These are phyloP conservation scores for Ogataea thermomethanolica DNA, from an alignment of 805 yeast species.

Conservation along the genomic window DNA sequence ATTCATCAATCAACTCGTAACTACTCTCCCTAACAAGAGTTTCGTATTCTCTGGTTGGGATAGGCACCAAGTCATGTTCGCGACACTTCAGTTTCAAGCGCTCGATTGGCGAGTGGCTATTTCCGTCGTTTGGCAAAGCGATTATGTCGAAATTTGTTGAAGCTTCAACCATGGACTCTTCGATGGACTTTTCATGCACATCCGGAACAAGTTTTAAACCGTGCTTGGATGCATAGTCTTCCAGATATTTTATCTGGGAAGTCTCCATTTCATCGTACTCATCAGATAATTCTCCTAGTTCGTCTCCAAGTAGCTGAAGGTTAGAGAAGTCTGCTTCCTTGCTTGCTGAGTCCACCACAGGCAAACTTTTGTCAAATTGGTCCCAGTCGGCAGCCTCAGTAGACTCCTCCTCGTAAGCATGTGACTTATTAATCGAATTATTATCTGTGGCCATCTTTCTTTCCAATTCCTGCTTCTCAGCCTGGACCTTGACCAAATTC, in stretches of 20 bases:
- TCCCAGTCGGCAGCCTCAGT: slow-evolving; percentile 20
- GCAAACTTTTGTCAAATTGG: slow-evolving; percentile 18
- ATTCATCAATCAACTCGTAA: slow-evolving; percentile 20
- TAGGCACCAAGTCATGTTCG: slow-evolving; percentile 21
- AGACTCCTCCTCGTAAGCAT: not conserved
- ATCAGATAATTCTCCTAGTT: slow-evolving; percentile 16
- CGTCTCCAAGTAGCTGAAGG: slow-evolving; percentile 19
- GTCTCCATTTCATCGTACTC: slow-evolving; percentile 11
- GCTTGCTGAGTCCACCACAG: slow-evolving; percentile 19
- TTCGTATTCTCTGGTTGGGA: not conserved
- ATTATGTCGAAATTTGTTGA: slow-evolving; percentile 26
- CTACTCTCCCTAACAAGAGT: slow-evolving; percentile 4
- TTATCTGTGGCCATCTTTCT: slow-evolving; percentile 6
- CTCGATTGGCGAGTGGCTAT: slow-evolving; percentile 12
- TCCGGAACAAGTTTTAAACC: slow-evolving; percentile 16
- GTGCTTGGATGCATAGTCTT: slow-evolving; percentile 30
- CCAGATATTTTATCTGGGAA: slow-evolving; percentile 22
- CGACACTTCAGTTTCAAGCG: slow-evolving; percentile 4
- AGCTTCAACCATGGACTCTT: slow-evolving; percentile 22
- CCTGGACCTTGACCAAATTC: slow-evolving; percentile 42
- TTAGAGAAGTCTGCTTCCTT: slow-evolving; percentile 10
- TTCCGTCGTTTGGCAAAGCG: slow-evolving; percentile 27
- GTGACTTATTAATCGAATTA: not conserved
- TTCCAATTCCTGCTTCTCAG: slow-evolving; percentile 38
- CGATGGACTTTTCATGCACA: slow-evolving; percentile 6